Evolutionary conservation across 2,329 filamentous ascomycete genomes (phyloP), one percentile per base, ranked within the genome.

Genomic region (Cytospora schulzeri): DNA sequence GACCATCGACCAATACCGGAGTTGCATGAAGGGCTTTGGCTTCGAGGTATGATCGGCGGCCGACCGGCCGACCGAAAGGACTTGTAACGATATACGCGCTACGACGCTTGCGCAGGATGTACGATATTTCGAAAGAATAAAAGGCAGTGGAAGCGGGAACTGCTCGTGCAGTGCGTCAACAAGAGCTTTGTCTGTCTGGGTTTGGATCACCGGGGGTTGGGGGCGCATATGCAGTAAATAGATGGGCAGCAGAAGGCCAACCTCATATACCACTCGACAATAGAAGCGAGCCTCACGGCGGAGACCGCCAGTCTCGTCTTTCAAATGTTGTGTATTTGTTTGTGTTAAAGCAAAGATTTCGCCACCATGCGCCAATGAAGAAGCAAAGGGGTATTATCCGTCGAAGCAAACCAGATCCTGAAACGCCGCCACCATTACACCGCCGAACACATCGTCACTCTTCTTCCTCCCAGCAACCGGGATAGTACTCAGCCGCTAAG

Each of bases 1-100:
- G 58, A 85, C 92, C 68, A 91, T 99, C 68, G 87, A 92, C 31
- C 88, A 91, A 75, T 99, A 99, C 81, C 89, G 88, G 80, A 87
- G 80, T 70, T 99, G 95, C 78, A 98, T 99, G 95, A 88, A 88
- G 64, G 91, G 92, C 14, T 98, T 91, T 73, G 95, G 95, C 19
- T 99, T 96, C 82, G 90, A 92, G 76, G 79, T 87, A 59, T 87
- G 77, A 62, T 22, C 17, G 45, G 1, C 12, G 14, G n/a, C 3
- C 14, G 14, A 15, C n/a, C 45, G 45, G 7, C 24, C 45, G n/a
- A n/a, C n/a, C n/a, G n/a, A n/a, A n/a, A n/a, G n/a, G n/a, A 24
- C 45, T 24, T 14, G n/a, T 48, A 22, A 12, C 19, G n/a, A 48
- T 48, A 24, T 22, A 48, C 75, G 51, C 62, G 51, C 50, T 22